Base-by-base conservation (phyloP, 495 filamentous ascomycete species). In the Penicillium daleae region DNA sequence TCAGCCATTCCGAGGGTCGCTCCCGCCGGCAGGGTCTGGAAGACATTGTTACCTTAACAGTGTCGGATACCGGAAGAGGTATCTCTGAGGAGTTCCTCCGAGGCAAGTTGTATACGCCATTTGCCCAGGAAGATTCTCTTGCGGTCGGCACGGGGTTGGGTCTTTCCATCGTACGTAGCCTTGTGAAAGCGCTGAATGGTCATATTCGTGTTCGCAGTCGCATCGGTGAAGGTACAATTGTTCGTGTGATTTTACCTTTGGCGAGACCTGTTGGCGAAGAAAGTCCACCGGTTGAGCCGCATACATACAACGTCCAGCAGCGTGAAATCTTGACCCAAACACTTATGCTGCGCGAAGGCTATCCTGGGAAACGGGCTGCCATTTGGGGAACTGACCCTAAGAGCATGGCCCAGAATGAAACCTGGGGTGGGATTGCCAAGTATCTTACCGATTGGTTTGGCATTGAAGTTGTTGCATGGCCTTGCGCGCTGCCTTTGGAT, bases 41-140 rank as follows among this genome's bases (percentile, higher is more conserved):
- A 66, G 71, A 83, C 15, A 26, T 78, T 39, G 72, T 81, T 8
- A 80, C 78, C 0, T 61, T 91, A 56, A 82, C 80, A 1, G 82
- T 92, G 8, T 77, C 82, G 5, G 89, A 92, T 65, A 88, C 88
- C 1, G 89, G 89, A 12, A 85, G 84, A 49, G 91, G 91, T n/a
- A 92, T 94, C 50, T 86, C 83, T 0, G 80, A 87, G 39, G 89
- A 91, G 50, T 93, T 87, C 67, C 70, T 92, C 42, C 85, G 86
- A n/a, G 85, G 86, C 24, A 81, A 84, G 24, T 68, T 92, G 0
- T 93, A 87, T 66, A 89, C 85, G 5, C 89, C 91, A 1, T 94
- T 93, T 65, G 83, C 87, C 0, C 91, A 94, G 60, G 91, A 94
- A 67, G 85, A 93, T 63, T 76, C 80, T 1, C 71, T 87, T 17